These are phyloP conservation scores for Nigrospora oryzae DNA, from an alignment of 2,329 filamentous ascomycete genomes.

Conservation along the genomic window DNA sequence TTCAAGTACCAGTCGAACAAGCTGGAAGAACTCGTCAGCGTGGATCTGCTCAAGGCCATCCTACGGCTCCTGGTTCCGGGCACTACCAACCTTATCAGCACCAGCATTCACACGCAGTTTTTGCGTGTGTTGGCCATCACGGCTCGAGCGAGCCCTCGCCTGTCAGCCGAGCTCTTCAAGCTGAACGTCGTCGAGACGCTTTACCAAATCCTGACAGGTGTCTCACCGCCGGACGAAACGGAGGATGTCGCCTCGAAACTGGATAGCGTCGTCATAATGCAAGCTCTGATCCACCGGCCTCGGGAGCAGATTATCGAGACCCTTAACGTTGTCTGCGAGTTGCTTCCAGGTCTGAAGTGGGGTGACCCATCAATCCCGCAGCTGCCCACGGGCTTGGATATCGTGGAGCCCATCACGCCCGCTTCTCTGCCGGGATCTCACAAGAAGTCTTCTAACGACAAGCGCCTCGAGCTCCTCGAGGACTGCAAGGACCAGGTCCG, in stretches of 20 bases:
- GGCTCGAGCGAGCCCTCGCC: slow-evolving; percentile 75
- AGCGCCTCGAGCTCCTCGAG: slow-evolving; percentile 71
- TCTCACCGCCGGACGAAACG: slow-evolving; percentile 76
- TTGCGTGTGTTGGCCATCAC: slow-evolving; percentile 85
- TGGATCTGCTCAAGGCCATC: slow-evolving; percentile 76
- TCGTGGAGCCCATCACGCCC: slow-evolving; percentile 30
- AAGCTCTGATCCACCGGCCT: slow-evolving; percentile 90
- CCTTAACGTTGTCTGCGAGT: slow-evolving; percentile 91
- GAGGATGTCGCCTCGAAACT: slow-evolving; percentile 78
- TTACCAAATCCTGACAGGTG: slow-evolving; percentile 93
- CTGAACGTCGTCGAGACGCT: slow-evolving; percentile 96
- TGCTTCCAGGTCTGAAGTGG: slow-evolving; percentile 68
- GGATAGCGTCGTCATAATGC: slow-evolving; percentile 97
- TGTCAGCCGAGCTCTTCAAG: slow-evolving; percentile 87
- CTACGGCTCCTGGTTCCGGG: slow-evolving; percentile 84
- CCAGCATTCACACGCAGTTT: slow-evolving; percentile 94
- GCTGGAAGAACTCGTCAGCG: slow-evolving; percentile 85
- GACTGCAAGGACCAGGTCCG: slow-evolving; percentile 81
- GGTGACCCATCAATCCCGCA: slow-evolving; percentile 31
- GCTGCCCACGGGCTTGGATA: slow-evolving; percentile 19
- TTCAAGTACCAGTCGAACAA: slow-evolving; percentile 85
- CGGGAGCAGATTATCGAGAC: slow-evolving; percentile 96
- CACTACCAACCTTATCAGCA: slow-evolving; percentile 88
- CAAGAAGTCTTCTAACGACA: slow-evolving; percentile 61
- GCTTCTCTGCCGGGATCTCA: slow-evolving; percentile 27